These are phyloP conservation scores for Kwoniella sp. DNA, from an alignment of 768 basidiomycete species.

Conservation along the genomic window DNA sequence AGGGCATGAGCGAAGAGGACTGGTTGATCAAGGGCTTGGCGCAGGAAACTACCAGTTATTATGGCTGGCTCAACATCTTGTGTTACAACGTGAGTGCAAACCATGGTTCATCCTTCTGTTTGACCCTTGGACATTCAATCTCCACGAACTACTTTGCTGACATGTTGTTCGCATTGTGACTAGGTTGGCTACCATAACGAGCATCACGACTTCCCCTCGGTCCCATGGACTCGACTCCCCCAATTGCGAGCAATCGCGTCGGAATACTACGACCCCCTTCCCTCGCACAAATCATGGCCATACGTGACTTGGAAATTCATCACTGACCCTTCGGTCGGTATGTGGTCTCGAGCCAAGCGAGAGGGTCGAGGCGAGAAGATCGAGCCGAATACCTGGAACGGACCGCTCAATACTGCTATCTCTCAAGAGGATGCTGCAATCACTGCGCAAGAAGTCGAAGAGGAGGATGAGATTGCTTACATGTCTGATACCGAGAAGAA, in stretches of 20 bases:
- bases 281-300: conserved; percentile 87
- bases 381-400: conserved; percentile 50
- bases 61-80: conserved; percentile 82
- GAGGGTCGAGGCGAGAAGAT: conserved; percentile 44
- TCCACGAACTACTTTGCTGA: no score
- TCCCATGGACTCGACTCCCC: conserved; percentile 92
- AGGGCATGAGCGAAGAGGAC: conserved; percentile 21
- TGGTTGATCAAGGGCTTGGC: conserved; percentile 58
- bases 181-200: conserved; percentile 99
- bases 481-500: conserved; percentile 10
- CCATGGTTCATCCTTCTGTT: no score
- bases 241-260: conserved; percentile 77
- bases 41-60: conserved; percentile 97
- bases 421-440: neutral
- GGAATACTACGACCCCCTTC: conserved; percentile 87
- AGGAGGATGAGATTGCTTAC: conserved; percentile 18
- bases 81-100: conserved; percentile 83
- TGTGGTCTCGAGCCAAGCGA: conserved; percentile 84
- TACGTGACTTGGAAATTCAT: conserved; percentile 95
- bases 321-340: conserved; percentile 80
- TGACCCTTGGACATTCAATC: conserved; percentile 5
- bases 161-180: conserved; percentile 1
- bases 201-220: conserved; percentile 96
- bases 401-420: conserved; percentile 3
- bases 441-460: neutral